Evolutionary conservation across 2,329 filamentous ascomycete species (phyloP).

Genomic region (Endoconidiophora polonica): DNA sequence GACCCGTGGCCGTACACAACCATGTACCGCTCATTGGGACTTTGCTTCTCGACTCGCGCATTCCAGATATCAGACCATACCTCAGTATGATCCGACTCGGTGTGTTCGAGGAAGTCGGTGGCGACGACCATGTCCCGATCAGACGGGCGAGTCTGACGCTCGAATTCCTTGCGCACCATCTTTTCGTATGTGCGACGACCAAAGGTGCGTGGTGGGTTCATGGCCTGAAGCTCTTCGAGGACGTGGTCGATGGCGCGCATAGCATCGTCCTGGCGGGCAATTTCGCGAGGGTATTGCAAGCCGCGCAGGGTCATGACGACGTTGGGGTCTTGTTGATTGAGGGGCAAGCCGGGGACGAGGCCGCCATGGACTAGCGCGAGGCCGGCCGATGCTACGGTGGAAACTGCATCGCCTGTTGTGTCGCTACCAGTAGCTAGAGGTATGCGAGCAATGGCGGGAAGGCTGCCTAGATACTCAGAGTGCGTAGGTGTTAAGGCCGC

Average conservation of each 20-base stretch:
- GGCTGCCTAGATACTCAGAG: slow-evolving; percentile 48
- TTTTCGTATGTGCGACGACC: slow-evolving; percentile 9
- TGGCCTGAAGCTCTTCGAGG: slow-evolving; percentile 9
- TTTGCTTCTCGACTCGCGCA: slow-evolving; percentile 26
- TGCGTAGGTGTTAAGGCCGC: slow-evolving; percentile 40
- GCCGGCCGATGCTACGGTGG: slow-evolving; percentile 20
- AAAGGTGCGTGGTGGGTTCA: slow-evolving; percentile 3
- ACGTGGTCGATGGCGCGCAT: slow-evolving; percentile 16
- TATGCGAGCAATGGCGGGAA: slow-evolving; percentile 63
- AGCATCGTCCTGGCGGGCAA: slow-evolving; percentile 21
- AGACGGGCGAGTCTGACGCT: slow-evolving; percentile 6
- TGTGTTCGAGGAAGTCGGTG: slow-evolving; percentile 32
- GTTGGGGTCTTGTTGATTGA: slow-evolving; percentile 57
- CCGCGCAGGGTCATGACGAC: slow-evolving; percentile 88
- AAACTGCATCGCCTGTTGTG: slow-evolving; percentile 32
- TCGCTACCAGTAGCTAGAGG: slow-evolving; percentile 2
- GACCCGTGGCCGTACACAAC: slow-evolving; percentile 84
- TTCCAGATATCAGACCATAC: slow-evolving; percentile 54
- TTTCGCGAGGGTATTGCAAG: slow-evolving; percentile 38
- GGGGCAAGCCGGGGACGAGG: slow-evolving; percentile 55
- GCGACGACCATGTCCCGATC: slow-evolving; percentile 22
- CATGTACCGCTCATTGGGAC: slow-evolving; percentile 31
- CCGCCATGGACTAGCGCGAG: slow-evolving; percentile 71
- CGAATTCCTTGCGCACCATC: slow-evolving; percentile 10
- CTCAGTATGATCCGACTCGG: slow-evolving; percentile 32